Base-by-base conservation (phyloP, 2,329 filamentous ascomycete species). In the Zymoseptoria passerinii region DNA sequence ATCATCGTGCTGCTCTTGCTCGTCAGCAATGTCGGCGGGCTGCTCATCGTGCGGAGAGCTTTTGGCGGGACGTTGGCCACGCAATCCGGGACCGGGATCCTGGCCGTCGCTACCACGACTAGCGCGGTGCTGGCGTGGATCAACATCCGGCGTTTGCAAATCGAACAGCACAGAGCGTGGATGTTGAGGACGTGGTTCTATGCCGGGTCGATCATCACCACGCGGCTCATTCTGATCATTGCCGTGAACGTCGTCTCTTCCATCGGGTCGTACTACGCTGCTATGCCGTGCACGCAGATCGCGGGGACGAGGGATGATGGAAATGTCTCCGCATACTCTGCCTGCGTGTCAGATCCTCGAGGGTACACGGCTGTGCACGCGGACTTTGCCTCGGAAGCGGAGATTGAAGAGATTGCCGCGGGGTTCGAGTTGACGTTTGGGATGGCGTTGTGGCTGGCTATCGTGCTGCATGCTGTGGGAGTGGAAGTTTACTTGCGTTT, bases 161-260 rank as follows among this genome's bases (percentile, higher is more conserved):
- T 88, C 53, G 82, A 85, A 29, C 79, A 85, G 65, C 83, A 86
- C 60, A 76, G 83, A 1, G 81, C 81, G 2, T 86, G 83, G 83
- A 86, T 86, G 83, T 65, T 86, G 28, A 70, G 83, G 20, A 75
- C 63, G 8, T 66, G 61, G 66, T 61, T 60, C 52, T 63, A 65
- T 28, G 62, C 60, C n/a, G 76, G 76, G 2, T 70, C 73, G 2
- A 81, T 84, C 61, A 76, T 85, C 61, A 82, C 81, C 0, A 70
- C 74, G 50, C 77, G 82, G 8, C 60, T 83, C 27, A 75, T 83
- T 35, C 70, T 80, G 48, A 71, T 78, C 56, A 69, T 79, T 44
- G 63, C 74, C 0, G 74, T 76, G 1, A 62, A 61, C 1, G 72
- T 80, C 8, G 72, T 79, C 50, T 72, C 74, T 35, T 58, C 63